These are phyloP conservation scores for Malus asiatica DNA, from an alignment of 306 rosid genomes.

Conservation along the genomic window DNA sequence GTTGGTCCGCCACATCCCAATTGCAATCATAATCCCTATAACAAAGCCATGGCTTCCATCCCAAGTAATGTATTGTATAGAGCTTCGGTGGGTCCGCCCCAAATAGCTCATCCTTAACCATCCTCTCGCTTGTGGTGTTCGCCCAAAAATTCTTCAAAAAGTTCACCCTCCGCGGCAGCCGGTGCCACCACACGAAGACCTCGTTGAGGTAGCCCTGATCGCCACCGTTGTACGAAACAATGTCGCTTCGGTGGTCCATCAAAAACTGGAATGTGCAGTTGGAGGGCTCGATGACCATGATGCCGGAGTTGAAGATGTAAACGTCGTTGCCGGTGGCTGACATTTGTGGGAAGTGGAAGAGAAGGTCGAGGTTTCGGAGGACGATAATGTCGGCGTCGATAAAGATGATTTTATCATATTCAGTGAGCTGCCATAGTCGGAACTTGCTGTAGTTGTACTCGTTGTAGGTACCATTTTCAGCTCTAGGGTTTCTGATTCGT, in stretches of 20 bases:
- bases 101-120: slow-evolving; percentile 54
- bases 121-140: slow-evolving; percentile 53
- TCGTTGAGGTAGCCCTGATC: slow-evolving; percentile 92
- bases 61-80: slow-evolving; percentile 70
- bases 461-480: slow-evolving; percentile 60
- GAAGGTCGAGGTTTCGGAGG: slow-evolving; percentile 67
- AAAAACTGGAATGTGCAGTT: slow-evolving; percentile 62
- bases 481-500: slow-evolving; percentile 72
- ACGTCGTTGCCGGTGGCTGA: slow-evolving; percentile 84
- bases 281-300: slow-evolving; percentile 89
- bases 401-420: slow-evolving; percentile 65
- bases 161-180: slow-evolving; percentile 80
- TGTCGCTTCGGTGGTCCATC: slow-evolving; percentile 43
- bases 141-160: slow-evolving; percentile 86
- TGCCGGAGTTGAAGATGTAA: slow-evolving; percentile 78
- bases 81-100: slow-evolving; percentile 70
- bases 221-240: slow-evolving; percentile 83
- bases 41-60: slow-evolving; percentile 85
- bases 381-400: slow-evolving; percentile 83
- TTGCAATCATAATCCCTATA: slow-evolving; percentile 93
- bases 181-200: slow-evolving; percentile 97
- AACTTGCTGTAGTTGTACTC: slow-evolving; percentile 97
- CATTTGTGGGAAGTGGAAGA: slow-evolving; percentile 83
- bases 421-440: slow-evolving; percentile 84
- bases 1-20: slow-evolving; percentile 58